These are phyloP conservation scores for Sherardia arvensis DNA, from an alignment of 257 asterid species.

Conservation along the genomic window DNA sequence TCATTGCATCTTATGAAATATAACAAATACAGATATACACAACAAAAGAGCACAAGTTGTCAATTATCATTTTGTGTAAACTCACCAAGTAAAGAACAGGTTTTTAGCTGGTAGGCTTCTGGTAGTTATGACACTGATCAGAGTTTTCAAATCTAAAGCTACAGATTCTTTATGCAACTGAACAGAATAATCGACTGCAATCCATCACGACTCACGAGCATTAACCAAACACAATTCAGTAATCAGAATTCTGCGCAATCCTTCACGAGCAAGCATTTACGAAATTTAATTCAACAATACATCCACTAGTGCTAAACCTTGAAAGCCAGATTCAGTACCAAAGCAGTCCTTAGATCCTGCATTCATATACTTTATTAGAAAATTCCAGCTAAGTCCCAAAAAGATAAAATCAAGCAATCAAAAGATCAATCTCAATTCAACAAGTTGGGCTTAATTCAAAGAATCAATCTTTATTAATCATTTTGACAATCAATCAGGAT, in stretches of 20 bases:
- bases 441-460: neutral
- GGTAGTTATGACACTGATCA: conserved; percentile 27
- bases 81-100: conserved; percentile 52
- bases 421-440: neutral
- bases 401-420: neutral
- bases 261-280: conserved; percentile 14
- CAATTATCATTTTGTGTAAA: conserved; percentile 14
- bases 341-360: conserved; percentile 70
- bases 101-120: conserved; percentile 34
- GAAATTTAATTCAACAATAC: conserved; percentile 10
- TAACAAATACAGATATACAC: conserved; percentile 1
- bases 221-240: conserved; percentile 32
- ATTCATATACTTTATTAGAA: conserved; percentile 45
- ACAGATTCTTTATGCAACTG: conserved; percentile 50
- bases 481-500: neutral
- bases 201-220: conserved; percentile 45
- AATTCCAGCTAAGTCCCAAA: conserved; percentile 28
- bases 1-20: conserved; percentile 6
- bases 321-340: conserved; percentile 52
- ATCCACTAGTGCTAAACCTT: conserved; percentile 38
- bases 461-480: neutral
- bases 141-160: conserved; percentile 36
- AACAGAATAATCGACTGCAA: conserved; percentile 44
- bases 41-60: neutral
- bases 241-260: conserved; percentile 14